Evolutionary conservation across 192 early-diverging fungal genomes (phyloP), one percentile per base, ranked within the genome.

Genomic region (Endogone sp.): DNA sequence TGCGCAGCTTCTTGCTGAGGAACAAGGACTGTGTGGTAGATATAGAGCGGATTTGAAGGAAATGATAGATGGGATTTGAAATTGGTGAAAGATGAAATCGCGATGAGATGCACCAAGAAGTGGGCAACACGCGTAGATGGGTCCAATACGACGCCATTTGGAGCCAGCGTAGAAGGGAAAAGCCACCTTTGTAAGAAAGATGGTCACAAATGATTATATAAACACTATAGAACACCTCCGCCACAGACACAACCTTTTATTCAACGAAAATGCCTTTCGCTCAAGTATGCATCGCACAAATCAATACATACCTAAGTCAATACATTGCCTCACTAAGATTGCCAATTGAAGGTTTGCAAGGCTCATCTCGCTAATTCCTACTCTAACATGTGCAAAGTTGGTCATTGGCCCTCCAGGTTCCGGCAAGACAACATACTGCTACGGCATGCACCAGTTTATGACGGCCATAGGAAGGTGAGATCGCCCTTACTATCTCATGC

Each of bases 371-470:
- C 37, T 49, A 49, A 49, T 16, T 11, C 37, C 37, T 20, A 56
- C 37, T 26, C 29, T 74, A 54, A 56, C 44, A 10, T 58, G 30
- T 29, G 59, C 29, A 25, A 85, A 97, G 86, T 78, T 98, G 22
- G 95, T 97, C 21, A 92, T 98, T 78, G 96, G 96, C 2, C 95
- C 95, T 37, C 93, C 94, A 25, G 94, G 95, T 21, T 92, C 90
- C 37, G 95, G 95, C n/a, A 96, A 96, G 78, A 94, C 94, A 16
- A 97, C 97, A 1, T 98, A 95, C 76, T 99, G 96, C 77, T 78
- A 85, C 67, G 95, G 95, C 6, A 88, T 97, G 75, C 85, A 95
- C 63, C 91, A 94, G 72, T 96, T 96, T 68, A 79, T 93, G 69
- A 89, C 86, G 44, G 90, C 89, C 22, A 85, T 93, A 28, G 90